These are phyloP conservation scores for Canavalia gladiata DNA, from an alignment of 306 rosid genomes.

Conservation along the genomic window DNA sequence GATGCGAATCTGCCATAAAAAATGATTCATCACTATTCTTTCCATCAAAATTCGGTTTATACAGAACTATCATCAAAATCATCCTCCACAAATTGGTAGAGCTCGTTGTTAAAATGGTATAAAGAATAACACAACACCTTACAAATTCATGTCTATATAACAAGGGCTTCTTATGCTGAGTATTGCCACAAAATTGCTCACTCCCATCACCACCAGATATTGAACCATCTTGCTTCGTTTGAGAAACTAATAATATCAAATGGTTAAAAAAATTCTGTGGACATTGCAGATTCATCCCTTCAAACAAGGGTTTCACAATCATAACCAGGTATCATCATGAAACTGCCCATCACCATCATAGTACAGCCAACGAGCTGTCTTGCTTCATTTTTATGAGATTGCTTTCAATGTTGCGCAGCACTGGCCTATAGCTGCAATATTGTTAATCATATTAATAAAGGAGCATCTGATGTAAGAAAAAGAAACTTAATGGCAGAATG, in stretches of 20 bases:
- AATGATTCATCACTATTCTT: background rate
- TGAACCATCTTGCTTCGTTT: conserved; percentile 29
- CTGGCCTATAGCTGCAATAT: conserved; percentile 81
- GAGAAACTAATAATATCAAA: conserved; percentile 23
- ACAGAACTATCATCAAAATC: conserved; percentile 38
- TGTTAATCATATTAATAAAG: conserved; percentile 36
- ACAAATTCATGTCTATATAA: conserved; percentile 3
- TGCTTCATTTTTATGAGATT: conserved; percentile 84
- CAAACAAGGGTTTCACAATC: conserved; percentile 32
- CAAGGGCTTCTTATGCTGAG: conserved; percentile 36
- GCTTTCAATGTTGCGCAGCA: conserved; percentile 84
- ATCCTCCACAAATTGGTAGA: background rate
- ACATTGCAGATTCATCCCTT: conserved; percentile 37
- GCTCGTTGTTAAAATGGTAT: conserved; percentile 20
- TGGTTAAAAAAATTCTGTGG: conserved; percentile 22
- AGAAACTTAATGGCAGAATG: conserved; percentile 16
- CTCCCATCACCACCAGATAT: conserved; percentile 14
- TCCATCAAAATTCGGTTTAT: conserved; percentile 35
- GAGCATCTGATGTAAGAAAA: background rate
- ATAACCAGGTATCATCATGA: conserved; percentile 16
- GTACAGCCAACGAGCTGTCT: conserved; percentile 64
- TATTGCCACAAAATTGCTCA: conserved; percentile 13
- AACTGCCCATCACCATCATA: conserved; percentile 48
- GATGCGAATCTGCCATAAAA: background rate
- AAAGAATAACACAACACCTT: conserved; percentile 34